These are phyloP conservation scores for Benincasa hispida DNA, from an alignment of 306 rosid genomes.

Conservation along the genomic window DNA sequence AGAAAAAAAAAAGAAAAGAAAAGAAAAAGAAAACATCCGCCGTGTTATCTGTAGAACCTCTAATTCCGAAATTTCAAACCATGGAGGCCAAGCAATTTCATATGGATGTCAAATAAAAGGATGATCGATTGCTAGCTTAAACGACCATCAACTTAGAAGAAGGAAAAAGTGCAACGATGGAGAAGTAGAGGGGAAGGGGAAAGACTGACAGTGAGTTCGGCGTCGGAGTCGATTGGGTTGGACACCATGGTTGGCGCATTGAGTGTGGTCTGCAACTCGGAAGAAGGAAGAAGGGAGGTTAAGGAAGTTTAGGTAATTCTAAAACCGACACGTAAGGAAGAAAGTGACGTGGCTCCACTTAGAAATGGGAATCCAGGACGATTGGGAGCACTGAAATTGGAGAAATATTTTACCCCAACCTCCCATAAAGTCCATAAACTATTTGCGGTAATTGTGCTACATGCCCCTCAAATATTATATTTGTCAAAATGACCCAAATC, in stretches of 20 bases:
- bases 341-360: constrained; percentile 2
- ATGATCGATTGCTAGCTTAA: no score
- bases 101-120: neutral
- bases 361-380: neutral
- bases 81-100: neutral
- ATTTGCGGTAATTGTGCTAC: neutral
- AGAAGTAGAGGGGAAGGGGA: neutral
- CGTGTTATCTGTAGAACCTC: neutral
- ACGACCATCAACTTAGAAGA: no score
- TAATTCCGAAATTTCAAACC: neutral
- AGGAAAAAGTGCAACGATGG: neutral
- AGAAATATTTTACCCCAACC: neutral
- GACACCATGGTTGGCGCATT: constrained; percentile 32
- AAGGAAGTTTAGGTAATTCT: neutral
- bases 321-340: constrained; percentile 6
- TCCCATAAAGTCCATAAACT: neutral
- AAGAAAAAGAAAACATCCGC: neutral
- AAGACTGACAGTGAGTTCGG: constrained; percentile 38
- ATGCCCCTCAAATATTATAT: neutral
- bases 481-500: neutral
- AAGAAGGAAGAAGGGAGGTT: neutral
- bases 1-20: neutral
- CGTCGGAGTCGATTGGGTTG: constrained; percentile 44
- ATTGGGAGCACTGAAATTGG: neutral
- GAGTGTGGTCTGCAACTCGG: constrained; percentile 9